These are phyloP conservation scores for Aureobasidium sp. DNA, from an alignment of 2,329 filamentous ascomycete species.

Conservation along the genomic window DNA sequence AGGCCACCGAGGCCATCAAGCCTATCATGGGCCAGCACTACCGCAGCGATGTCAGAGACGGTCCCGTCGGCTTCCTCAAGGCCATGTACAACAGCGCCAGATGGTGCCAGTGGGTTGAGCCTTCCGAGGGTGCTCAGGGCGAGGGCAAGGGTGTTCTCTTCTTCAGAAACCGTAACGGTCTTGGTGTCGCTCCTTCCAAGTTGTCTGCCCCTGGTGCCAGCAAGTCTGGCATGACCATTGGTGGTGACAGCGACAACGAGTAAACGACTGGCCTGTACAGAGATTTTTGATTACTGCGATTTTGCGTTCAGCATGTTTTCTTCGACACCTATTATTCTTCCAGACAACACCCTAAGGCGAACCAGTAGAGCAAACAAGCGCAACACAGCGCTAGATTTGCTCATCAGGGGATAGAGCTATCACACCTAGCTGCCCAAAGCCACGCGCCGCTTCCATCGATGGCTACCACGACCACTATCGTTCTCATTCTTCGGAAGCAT, in stretches of 20 bases:
- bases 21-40: slow-evolving; percentile 94
- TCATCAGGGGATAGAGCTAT: background rate
- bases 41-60: slow-evolving; percentile 69
- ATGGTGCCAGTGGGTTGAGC: slow-evolving; percentile 97
- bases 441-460: slow-evolving; percentile 5
- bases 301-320: slow-evolving; percentile 10
- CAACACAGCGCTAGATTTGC: background rate
- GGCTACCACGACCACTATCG: background rate
- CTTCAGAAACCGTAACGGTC: slow-evolving; percentile 88
- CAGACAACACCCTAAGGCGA: background rate
- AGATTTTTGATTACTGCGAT: slow-evolving; percentile 5
- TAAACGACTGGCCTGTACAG: slow-evolving; percentile 3
- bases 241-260: slow-evolving; percentile 13
- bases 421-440: background rate
- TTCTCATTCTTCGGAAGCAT: background rate
- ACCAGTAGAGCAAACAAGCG: background rate
- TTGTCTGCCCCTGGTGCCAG: slow-evolving; percentile 15
- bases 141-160: slow-evolving; percentile 80
- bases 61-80: slow-evolving; percentile 72
- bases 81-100: slow-evolving; percentile 74
- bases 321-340: background rate
- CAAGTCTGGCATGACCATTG: slow-evolving; percentile 10
- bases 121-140: slow-evolving; percentile 69
- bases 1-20: slow-evolving; percentile 90
- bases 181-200: slow-evolving; percentile 54